Evolutionary conservation across 228 moss, liverwort and hornwort species (phyloP).

Genomic region (Sphagnum magellanicum): DNA sequence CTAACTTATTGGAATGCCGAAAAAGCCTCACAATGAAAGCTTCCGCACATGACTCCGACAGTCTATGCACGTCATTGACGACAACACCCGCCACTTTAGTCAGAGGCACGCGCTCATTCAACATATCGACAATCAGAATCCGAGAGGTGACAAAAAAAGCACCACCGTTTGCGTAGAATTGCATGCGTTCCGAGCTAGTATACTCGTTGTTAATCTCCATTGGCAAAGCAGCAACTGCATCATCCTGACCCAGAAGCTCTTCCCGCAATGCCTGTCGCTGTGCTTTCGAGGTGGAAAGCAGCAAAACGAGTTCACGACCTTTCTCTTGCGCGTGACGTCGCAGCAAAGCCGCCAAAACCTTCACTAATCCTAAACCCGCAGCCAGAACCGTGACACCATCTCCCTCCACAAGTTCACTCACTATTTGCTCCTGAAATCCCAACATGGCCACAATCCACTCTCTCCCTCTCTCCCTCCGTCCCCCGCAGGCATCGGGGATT

Average conservation of each 20-base stretch:
- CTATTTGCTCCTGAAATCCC: conserved; percentile 84
- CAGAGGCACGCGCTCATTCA: conserved; percentile 90
- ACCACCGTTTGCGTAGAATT: conserved; percentile 70
- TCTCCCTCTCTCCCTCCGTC: too few relatives aligned
- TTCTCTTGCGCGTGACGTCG: conserved; percentile 48
- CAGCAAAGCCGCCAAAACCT: conserved; percentile 70
- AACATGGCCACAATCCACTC: conserved; percentile 30
- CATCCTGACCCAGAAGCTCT: conserved; percentile 73
- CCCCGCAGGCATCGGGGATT: too few relatives aligned
- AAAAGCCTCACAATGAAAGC: conserved; percentile 90
- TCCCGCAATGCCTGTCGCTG: conserved; percentile 80
- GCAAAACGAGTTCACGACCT: conserved; percentile 48
- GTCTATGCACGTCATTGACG: conserved; percentile 72
- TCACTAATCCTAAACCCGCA: conserved; percentile 75
- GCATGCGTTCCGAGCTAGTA: conserved; percentile 69
- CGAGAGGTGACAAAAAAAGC: conserved; percentile 84
- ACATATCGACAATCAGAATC: conserved; percentile 94
- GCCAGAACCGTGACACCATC: conserved; percentile 83
- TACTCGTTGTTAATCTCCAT: conserved; percentile 83
- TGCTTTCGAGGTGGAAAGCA: conserved; percentile 70
- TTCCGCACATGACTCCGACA: conserved; percentile 89
- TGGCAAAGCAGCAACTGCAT: conserved; percentile 23
- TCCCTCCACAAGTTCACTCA: conserved; percentile 72
- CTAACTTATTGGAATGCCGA: conserved; percentile 69
- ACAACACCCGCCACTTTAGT: conserved; percentile 70